Percentiles rank a stretch among this genome's conserved stretches.
Conservation (phyloP, 2,329 filamentous ascomycete genomes). For the Scedosporium boydii region DNA sequence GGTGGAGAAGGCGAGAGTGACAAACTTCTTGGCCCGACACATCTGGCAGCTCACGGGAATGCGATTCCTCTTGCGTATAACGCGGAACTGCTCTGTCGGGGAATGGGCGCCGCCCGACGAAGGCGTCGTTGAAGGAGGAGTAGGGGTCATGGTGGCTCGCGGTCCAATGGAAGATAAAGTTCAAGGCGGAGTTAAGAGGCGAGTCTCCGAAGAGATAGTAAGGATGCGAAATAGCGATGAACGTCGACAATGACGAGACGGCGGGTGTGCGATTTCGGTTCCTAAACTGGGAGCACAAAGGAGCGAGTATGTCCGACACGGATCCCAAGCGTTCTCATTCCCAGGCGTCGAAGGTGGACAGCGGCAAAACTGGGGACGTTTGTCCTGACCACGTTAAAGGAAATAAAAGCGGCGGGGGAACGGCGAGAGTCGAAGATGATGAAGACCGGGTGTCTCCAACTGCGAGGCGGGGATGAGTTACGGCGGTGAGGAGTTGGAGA, state of each 20-base stretch:
- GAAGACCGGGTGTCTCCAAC: not conserved
- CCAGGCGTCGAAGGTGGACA: not conserved
- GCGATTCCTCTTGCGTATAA: conserved; percentile 85
- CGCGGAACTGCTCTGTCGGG: conserved; percentile 75
- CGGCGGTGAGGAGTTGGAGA: not conserved
- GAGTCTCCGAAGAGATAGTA: not conserved
- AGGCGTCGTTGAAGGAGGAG: conserved; percentile 67
- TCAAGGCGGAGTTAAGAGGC: not conserved
- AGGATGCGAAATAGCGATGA: not conserved
- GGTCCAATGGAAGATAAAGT: not conserved
- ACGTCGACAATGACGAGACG: not conserved
- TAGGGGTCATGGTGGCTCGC: conserved; percentile 54
- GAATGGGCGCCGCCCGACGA: conserved; percentile 63
- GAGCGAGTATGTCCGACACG: not conserved
- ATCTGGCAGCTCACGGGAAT: conserved; percentile 87
- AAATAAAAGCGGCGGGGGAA: no score
- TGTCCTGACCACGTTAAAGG: no score
- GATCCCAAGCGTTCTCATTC: not conserved
- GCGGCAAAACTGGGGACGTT: no score
- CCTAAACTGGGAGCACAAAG: not conserved
- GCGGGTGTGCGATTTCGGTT: not conserved
- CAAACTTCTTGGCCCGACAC: conserved; percentile 84
- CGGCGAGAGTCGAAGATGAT: not conserved
- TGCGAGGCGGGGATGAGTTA: not conserved
- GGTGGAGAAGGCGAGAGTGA: conserved; percentile 9